phyloP scores from a whole-genome alignment of 805 yeast species.

The Candida nonsorbophila region DNA sequence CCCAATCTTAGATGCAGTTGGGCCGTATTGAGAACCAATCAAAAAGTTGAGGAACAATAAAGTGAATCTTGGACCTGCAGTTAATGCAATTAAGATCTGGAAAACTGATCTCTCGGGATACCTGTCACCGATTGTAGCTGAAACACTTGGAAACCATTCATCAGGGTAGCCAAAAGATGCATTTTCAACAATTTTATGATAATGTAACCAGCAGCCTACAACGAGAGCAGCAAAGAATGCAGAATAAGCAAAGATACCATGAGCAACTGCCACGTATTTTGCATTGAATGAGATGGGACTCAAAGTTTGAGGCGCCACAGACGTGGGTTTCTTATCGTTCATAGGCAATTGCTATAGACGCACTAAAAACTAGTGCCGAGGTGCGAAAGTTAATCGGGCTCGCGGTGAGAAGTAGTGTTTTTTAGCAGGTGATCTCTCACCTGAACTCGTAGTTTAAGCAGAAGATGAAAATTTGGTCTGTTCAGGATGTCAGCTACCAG shows the following conservation, averaged over 20 bases:
- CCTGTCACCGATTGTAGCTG: slow-evolving; percentile 95
- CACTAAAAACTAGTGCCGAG: too few species aligned
- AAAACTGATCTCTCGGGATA: slow-evolving; percentile 93
- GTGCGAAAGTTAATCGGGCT: too few species aligned
- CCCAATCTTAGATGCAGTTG: slow-evolving; percentile 21
- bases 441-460: too few species aligned
- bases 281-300: slow-evolving; percentile 56
- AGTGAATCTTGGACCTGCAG: slow-evolving; percentile 88
- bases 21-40: slow-evolving; percentile 12
- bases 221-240: slow-evolving; percentile 74
- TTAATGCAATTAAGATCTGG: slow-evolving; percentile 85
- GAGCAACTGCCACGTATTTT: slow-evolving; percentile 62
- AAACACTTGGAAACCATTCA: slow-evolving; percentile 98
- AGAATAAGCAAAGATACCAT: slow-evolving; percentile 61
- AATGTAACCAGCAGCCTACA: slow-evolving; percentile 76
- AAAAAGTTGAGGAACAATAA: slow-evolving; percentile 50
- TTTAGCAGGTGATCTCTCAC: too few species aligned
- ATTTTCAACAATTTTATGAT: slow-evolving; percentile 81
- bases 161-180: slow-evolving; percentile 89
- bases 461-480: too few species aligned
- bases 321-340: too few species aligned
- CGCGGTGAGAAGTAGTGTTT: too few species aligned
- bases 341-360: too few species aligned
- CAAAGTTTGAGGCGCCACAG: too few species aligned
- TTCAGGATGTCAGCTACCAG: too few species aligned